Percentiles rank a stretch among this genome's conserved stretches.
These are phyloP conservation scores for Mucor lusitanicus DNA, from an alignment of 371 early-diverging fungal species.

Conservation along the genomic window DNA sequence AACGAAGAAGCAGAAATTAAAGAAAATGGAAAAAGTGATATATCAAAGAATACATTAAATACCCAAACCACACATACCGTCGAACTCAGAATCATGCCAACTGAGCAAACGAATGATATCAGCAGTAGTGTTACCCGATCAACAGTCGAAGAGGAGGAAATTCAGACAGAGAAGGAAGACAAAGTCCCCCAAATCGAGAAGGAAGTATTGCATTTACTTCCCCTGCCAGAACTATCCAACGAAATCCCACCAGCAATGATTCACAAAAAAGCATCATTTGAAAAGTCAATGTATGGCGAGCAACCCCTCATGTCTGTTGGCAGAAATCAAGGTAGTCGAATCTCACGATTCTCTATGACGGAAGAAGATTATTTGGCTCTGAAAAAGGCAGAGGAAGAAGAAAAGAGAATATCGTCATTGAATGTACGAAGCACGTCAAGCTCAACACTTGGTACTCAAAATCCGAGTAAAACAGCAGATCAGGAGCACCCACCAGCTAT, in stretches of 20 bases:
- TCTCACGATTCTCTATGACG: conserved; percentile 12
- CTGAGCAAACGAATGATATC: not conserved
- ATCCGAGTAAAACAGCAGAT: not conserved
- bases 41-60: not conserved
- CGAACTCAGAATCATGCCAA: not conserved
- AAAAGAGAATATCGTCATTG: conserved; percentile 51
- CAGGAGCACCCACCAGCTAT: conserved; percentile 45
- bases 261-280: conserved; percentile 10
- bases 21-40: not conserved
- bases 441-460: not conserved
- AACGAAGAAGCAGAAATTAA: not conserved
- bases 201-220: conserved; percentile 14
- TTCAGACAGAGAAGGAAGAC: not conserved
- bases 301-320: conserved; percentile 4
- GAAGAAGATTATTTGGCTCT: conserved; percentile 7
- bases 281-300: conserved; percentile 19
- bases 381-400: conserved; percentile 17
- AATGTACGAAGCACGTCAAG: not conserved
- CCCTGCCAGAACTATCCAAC: conserved; percentile 15
- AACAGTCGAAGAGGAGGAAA: not conserved
- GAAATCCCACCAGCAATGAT: conserved; percentile 19
- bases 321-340: not conserved
- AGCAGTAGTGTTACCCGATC: not conserved
- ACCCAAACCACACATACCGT: not conserved
- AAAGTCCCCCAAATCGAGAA: conserved; percentile 19